Base-by-base conservation (phyloP, 768 basidiomycete genomes). In the Calocera cornea region DNA sequence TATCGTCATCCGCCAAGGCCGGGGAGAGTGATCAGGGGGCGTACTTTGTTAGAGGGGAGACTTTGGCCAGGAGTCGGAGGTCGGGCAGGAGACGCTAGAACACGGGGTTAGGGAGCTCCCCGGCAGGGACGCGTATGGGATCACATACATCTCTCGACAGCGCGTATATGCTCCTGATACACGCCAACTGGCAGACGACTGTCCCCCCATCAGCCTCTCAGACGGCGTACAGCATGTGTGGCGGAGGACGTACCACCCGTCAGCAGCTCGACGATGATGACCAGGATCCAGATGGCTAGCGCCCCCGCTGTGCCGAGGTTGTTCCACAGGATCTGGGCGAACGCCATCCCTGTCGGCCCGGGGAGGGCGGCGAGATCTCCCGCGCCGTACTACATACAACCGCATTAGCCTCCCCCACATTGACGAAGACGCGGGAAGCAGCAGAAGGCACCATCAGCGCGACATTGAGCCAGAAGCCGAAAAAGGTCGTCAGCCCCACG, bases 261-360 rank as follows among this genome's bases (percentile, higher is more conserved):
- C 14, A 33, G 29, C 60, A 70, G 66, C 44, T 71, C 69, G 19
- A 71, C 34, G 16, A 71, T 44, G 41, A 71, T 71, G 63, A 71
- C 70, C 12, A 71, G 66, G 29, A 69, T 72, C 70, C 70, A 71
- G 14, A 71, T 41, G n/a, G 44, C 71, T 17, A 71, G 44, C 22
- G 69, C 66, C 0, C 69, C 69, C 1, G 24, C 5, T 36, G 70
- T 70, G 22, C 69, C 69, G 0, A 70, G 40, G 65, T 66, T 70
- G 40, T 70, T 69, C 69, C 69, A 70, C 40, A 70, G 49, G 49
- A 70, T 70, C 69, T 70, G 69, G 24, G 69, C 27, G 34, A 70
- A 70, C 2, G 47, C 69, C 10, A 70, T 33, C 8, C 65, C 65
- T 5, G 69, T 70, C 17, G 69, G 65, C 24, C 69, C 69, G 33